Base-by-base conservation (phyloP, 2,329 filamentous ascomycete genomes). In the Paraphaeosphaeria minitans region DNA sequence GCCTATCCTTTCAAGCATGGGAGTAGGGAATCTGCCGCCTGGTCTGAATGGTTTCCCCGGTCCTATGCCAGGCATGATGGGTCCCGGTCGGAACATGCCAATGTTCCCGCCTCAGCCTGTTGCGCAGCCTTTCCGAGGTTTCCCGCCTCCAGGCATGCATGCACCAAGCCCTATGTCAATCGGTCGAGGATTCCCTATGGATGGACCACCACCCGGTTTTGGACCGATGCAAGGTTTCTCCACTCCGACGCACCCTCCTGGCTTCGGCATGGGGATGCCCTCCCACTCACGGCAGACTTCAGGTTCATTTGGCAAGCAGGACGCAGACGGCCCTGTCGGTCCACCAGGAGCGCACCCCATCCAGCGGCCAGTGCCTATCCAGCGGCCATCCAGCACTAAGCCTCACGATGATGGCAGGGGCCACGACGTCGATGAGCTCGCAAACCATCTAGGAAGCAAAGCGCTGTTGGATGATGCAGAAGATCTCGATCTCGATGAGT, bases 381-480 rank as follows among this genome's bases (percentile, higher is more conserved):
- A 94, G 62, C 86, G 93, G 35, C 94, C 95, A 0, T 88, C 89
- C 16, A 97, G 93, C 74, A 86, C 84, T 10, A 83, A 83, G 61
- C 84, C 85, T 31, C 81, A 80, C 55, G 83, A 83, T 43, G 78
- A 81, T 21, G 71, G 74, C 58, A 74, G 73, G 43, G 70, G 75
- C 1, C 47, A 55, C 2, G 87, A 89, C 56, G 80, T 92, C 21
- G 92, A 94, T 56, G 86, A 91, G 50, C 79, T 91, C 55, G 89
- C 88, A 62, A 86, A 89, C 60, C 93, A 95, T 67, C 83, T 99
- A 27, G 95, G 95, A 13, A 98, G 94, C 76, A 93, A 92, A 68
- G 95, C 93, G 13, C 82, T 99, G 13, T 82, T 98, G 43, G 87
- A 88, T 62, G 87, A 89, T 61, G 73, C 68, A 8, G 73, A 76